Evolutionary conservation across 2,329 filamentous ascomycete genomes (phyloP).

Genomic region (Cladophialophora chaetospira): DNA sequence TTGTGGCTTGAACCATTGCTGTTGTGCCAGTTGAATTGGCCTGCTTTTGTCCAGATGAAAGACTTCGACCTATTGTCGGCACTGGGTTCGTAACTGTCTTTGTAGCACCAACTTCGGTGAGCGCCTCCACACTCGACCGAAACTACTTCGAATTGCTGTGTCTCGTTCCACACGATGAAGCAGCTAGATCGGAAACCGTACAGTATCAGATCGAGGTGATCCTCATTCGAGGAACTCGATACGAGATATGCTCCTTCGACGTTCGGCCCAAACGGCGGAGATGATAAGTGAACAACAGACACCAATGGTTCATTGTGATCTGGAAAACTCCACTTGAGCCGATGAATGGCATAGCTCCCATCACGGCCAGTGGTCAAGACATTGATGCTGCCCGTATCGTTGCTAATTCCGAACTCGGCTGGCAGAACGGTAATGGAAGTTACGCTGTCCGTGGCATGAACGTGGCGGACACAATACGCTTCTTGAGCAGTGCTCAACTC

Average conservation of each 20-base stretch:
- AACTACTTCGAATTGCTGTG: constrained; percentile 67
- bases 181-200: constrained; percentile 79
- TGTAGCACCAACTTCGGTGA: constrained; percentile 73
- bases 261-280: constrained; percentile 71
- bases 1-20: constrained; percentile 46
- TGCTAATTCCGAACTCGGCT: constrained; percentile 18
- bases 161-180: constrained; percentile 82
- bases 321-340: constrained; percentile 33
- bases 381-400: constrained; percentile 40
- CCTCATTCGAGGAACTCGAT: no score
- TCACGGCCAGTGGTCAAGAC: constrained; percentile 76
- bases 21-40: constrained; percentile 51
- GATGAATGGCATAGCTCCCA: constrained; percentile 70
- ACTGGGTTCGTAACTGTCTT: constrained; percentile 32
- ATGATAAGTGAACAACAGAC: constrained; percentile 65
- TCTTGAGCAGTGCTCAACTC: constrained; percentile 25
- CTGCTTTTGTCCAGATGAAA: constrained; percentile 76
- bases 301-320: background rate
- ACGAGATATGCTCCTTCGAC: constrained; percentile 72
- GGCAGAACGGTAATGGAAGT: constrained; percentile 63
- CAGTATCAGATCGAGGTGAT: constrained; percentile 70
- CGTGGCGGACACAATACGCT: constrained; percentile 28
- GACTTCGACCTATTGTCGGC: constrained; percentile 35
- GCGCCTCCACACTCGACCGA: constrained; percentile 80
- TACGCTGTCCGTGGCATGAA: constrained; percentile 64